Percentiles rank a stretch among this genome's conserved stretches.
Evolutionary conservation across 2,329 filamentous ascomycete genomes (phyloP).

Genomic region (Colletotrichum eremochloae): DNA sequence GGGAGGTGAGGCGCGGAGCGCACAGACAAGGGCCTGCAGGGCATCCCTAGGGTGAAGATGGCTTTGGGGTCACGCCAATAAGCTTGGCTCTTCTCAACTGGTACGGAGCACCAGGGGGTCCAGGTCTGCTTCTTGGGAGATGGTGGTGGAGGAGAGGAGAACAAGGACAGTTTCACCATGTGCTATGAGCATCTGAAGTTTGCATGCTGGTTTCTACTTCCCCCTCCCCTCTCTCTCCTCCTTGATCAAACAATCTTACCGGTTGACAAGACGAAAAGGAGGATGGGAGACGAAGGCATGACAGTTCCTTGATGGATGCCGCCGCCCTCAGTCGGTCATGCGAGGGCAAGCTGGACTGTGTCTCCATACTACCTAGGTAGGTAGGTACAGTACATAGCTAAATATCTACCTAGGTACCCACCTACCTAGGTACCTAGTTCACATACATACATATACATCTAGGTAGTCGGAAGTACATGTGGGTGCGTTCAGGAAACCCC

Average conservation of each 20-base stretch:
- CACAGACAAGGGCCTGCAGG: conserved; percentile 39
- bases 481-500: conserved; percentile 36
- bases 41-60: conserved; percentile 29
- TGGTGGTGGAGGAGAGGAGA: conserved; percentile 5
- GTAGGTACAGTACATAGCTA: too few species aligned
- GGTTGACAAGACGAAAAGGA: background rate
- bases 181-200: conserved; percentile 25
- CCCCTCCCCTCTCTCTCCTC: background rate
- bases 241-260: background rate
- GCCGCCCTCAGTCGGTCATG: conserved; percentile 4
- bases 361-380: too few species aligned
- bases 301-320: conserved; percentile 7
- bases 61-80: conserved; percentile 33
- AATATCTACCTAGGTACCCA: too few species aligned
- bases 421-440: too few species aligned
- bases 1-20: conserved; percentile 14
- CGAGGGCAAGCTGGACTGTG: conserved; percentile 12
- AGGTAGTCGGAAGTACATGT: background rate
- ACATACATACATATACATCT: too few species aligned
- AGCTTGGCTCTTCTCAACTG: conserved; percentile 34
- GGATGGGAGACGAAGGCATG: background rate
- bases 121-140: conserved; percentile 18
- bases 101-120: conserved; percentile 28
- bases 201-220: background rate
- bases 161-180: conserved; percentile 38